Conservation (phyloP, 108 stramenopile genomes). For the Craspedostauros australis region DNA sequence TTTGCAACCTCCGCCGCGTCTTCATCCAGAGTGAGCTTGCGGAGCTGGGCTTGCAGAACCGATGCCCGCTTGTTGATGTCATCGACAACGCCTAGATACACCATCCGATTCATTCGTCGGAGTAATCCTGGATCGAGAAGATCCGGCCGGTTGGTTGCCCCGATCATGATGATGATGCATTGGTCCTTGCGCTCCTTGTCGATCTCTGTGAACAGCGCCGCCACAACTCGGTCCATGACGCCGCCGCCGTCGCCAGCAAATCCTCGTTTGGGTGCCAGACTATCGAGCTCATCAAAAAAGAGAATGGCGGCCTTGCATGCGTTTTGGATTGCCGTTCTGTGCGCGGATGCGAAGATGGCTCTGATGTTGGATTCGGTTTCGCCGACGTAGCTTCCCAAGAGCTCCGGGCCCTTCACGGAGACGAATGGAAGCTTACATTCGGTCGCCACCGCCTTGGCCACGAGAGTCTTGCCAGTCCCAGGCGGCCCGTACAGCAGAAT, state of each 20-base stretch:
- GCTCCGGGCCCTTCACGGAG: constrained; percentile 89
- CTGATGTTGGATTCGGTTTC: constrained; percentile 96
- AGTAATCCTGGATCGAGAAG: constrained; percentile 91
- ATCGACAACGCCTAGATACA: constrained; percentile 86
- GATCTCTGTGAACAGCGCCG: constrained; percentile 85
- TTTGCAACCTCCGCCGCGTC: constrained; percentile 42
- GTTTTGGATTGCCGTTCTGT: constrained; percentile 42
- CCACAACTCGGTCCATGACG: constrained; percentile 94
- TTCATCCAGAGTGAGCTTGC: constrained; percentile 79
- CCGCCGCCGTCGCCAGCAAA: constrained; percentile 81
- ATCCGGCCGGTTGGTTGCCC: constrained; percentile 98
- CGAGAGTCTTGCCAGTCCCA: constrained; percentile 96
- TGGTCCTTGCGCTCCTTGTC: constrained; percentile 18
- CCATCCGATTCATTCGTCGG: constrained; percentile 93
- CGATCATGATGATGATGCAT: constrained; percentile 86
- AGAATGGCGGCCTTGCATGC: constrained; percentile 39
- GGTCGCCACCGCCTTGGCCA: constrained; percentile 98
- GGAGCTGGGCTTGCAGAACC: constrained; percentile 79
- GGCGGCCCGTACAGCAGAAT: constrained; percentile 86
- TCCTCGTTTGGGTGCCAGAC: constrained; percentile 90
- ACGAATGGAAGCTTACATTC: constrained; percentile 96
- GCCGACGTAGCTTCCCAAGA: constrained; percentile 96
- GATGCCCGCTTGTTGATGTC: constrained; percentile 50
- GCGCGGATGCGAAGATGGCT: constrained; percentile 70
- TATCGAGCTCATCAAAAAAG: constrained; percentile 98